Evolutionary conservation across 768 basidiomycete genomes (phyloP).

Genomic region (Lenzites betulinus): DNA sequence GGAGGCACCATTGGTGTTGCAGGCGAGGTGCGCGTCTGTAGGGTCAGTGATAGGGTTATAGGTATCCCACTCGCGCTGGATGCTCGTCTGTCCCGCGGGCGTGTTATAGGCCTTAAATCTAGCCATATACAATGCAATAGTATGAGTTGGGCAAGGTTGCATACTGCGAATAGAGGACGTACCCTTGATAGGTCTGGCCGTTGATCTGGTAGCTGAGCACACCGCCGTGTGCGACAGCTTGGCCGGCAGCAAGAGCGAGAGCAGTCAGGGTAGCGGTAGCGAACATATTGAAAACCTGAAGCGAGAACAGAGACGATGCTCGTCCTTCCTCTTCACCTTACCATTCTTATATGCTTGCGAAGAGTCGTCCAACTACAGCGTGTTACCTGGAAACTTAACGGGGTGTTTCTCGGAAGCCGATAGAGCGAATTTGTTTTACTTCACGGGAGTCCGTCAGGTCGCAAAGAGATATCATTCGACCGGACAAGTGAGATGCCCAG

Average conservation of each 20-base stretch:
- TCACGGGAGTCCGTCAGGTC: too few species aligned
- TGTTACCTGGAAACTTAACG: conserved; percentile 9
- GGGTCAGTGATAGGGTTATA: conserved; percentile 43
- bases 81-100: conserved; percentile 41
- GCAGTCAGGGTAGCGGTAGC: conserved; percentile 20
- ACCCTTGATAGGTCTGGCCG: conserved; percentile 38
- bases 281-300: conserved; percentile 14
- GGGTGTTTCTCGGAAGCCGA: conserved; percentile 13
- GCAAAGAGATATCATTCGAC: too few species aligned
- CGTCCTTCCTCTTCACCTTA: too few species aligned
- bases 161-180: background rate
- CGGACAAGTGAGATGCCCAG: background rate
- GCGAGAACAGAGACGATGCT: background rate
- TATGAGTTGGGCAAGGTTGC: too few species aligned
- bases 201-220: conserved; percentile 39
- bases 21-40: conserved; percentile 37
- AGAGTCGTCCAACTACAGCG: too few species aligned
- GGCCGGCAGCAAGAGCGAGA: conserved; percentile 19
- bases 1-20: conserved; percentile 40
- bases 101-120: conserved; percentile 42
- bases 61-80: conserved; percentile 42
- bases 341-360: too few species aligned
- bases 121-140: too few species aligned
- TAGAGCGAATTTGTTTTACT: too few species aligned
- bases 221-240: conserved; percentile 41